A percentile compares a stretch with the other conserved stretches of the same genome.
Evolutionary conservation across 2,329 filamentous ascomycete species (phyloP).

Genomic region (Triangularia setosa): DNA sequence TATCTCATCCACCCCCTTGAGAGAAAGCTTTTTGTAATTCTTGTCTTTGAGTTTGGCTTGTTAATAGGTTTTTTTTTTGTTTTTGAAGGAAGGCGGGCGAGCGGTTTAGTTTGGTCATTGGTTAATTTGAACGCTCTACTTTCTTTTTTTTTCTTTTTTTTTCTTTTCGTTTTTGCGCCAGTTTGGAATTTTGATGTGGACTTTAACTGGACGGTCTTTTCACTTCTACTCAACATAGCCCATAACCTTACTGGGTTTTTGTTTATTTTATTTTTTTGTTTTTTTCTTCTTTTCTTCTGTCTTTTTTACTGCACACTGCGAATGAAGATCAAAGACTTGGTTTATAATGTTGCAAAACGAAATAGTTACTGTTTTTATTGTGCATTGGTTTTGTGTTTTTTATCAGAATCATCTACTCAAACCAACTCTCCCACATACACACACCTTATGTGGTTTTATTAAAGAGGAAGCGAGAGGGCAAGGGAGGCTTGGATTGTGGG

Average conservation of each 20-base stretch:
- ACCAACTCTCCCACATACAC: background rate
- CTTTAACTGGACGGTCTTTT: too few relatives aligned
- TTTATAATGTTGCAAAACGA: background rate
- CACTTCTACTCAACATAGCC: too few relatives aligned
- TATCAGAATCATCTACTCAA: background rate
- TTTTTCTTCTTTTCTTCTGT: background rate
- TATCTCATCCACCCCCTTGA: background rate
- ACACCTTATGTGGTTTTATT: background rate
- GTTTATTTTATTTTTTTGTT: background rate
- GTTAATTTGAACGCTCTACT: too few relatives aligned
- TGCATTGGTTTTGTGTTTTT: background rate
- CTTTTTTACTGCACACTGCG: background rate
- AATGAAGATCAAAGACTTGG: background rate
- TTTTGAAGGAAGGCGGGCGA: too few relatives aligned
- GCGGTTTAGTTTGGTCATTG: too few relatives aligned
- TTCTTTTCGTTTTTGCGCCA: too few relatives aligned
- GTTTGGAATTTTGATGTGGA: too few relatives aligned
- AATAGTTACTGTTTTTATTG: too few relatives aligned
- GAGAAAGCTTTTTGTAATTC: background rate
- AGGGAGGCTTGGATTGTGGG: background rate
- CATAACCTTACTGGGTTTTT: too few relatives aligned
- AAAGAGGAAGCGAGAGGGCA: background rate
- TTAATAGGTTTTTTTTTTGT: too few relatives aligned
- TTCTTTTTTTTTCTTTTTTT: too few relatives aligned
- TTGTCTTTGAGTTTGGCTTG: background rate